Base-by-base conservation (phyloP, 495 filamentous ascomycete species). In the Aspergillus bridgeri region DNA sequence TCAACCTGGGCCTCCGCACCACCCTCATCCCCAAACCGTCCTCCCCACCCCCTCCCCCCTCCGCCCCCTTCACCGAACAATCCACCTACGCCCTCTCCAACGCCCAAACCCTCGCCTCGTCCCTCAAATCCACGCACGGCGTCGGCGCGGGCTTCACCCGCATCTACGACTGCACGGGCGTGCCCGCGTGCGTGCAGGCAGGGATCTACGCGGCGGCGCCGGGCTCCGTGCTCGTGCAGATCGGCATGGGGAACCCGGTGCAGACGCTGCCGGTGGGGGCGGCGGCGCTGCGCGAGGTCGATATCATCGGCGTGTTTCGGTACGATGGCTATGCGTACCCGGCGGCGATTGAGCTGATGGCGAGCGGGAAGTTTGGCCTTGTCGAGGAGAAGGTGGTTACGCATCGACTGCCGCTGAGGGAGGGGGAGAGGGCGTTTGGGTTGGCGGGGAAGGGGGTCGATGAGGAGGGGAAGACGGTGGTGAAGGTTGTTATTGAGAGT, bases 231-330 rank as follows among this genome's bases (percentile, higher is more conserved):
- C 79, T 96, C 42, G 84, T 96, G 61, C 86, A 96, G 74, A 87
- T 97, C 20, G 92, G 92, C 4, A 96, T 96, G 91, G 92, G 92
- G n/a, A 90, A 85, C 5, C 92, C 92, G 0, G 82, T 95, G 44
- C 89, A 94, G 75, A 95, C 89, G 0, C 76, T 96, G 6, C 91
- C 91, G 4, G 80, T 96, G 54, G 90, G 87, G 2, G 89, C 89
- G 0, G 92, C 92, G 15, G 90, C 92, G 42, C 74, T 95, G 51
- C 82, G 90, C 4, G 92, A 97, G 75, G 87, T 97, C 3, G 92
- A 97, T 72, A 86, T 97, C 33, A 77, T 94, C 2, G 92, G 92
- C n/a, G 87, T 93, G 25, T 97, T 97, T 68, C 80, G 92, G 42
- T 97, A 97, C 63, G 89, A 89, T 48, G 90, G 92, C 51, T 53